Percentiles rank a stretch among this genome's conserved stretches.
Conservation (phyloP, 2,329 filamentous ascomycete genomes). For the Aspergillus sp. region DNA sequence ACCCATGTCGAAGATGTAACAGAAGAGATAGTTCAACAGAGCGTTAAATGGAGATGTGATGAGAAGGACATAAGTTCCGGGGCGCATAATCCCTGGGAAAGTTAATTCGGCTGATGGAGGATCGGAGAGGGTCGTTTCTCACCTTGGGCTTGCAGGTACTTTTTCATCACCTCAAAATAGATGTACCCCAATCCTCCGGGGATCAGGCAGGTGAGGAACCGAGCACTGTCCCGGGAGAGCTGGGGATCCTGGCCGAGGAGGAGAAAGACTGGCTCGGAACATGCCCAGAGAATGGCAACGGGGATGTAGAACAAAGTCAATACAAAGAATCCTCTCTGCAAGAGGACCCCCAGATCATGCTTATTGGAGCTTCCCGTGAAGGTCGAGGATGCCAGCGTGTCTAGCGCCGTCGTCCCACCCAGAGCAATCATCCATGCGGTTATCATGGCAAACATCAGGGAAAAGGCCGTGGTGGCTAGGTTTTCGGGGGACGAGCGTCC, state of each 20-base stretch:
- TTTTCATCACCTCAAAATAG: slow-evolving; percentile 77
- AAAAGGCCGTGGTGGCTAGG: slow-evolving; percentile 78
- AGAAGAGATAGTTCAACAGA: slow-evolving; percentile 64
- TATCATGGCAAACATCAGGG: slow-evolving; percentile 92
- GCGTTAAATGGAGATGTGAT: slow-evolving; percentile 62
- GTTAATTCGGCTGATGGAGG: not conserved
- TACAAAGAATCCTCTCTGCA: slow-evolving; percentile 74
- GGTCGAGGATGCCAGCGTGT: slow-evolving; percentile 78
- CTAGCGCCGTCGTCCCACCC: slow-evolving; percentile 80
- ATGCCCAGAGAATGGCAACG: slow-evolving; percentile 71
- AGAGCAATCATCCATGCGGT: slow-evolving; percentile 84
- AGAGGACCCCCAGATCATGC: slow-evolving; percentile 72
- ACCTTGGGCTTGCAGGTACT: slow-evolving; percentile 60
- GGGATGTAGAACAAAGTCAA: slow-evolving; percentile 70
- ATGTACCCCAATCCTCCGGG: slow-evolving; percentile 84
- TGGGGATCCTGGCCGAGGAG: slow-evolving; percentile 74
- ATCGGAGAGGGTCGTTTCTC: slow-evolving; percentile 7
- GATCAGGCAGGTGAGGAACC: slow-evolving; percentile 70
- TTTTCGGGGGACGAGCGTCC: slow-evolving; percentile 77
- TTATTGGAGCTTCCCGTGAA: slow-evolving; percentile 80
- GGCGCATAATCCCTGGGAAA: slow-evolving; percentile 57
- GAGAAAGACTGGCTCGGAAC: slow-evolving; percentile 71
- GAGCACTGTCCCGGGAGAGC: slow-evolving; percentile 70
- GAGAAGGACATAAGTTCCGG: slow-evolving; percentile 62
- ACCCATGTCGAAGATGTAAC: slow-evolving; percentile 69